Percentiles rank a stretch among this genome's conserved stretches.
Evolutionary conservation across 805 yeast species (phyloP).

Genomic region (Starmerella bacillaris): DNA sequence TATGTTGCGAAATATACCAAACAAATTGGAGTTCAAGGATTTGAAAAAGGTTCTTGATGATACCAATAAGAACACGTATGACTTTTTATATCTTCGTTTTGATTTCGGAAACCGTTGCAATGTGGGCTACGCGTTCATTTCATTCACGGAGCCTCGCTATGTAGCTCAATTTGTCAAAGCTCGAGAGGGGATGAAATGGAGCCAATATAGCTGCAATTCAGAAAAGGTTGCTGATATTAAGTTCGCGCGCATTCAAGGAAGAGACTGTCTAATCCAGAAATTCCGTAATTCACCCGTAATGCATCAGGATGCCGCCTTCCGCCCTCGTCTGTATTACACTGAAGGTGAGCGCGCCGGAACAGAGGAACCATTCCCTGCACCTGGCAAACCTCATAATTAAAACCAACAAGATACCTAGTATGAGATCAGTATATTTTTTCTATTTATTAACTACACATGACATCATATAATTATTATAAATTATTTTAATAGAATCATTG

Average conservation of each 20-base stretch:
- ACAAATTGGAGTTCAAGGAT: slow-evolving; percentile 31
- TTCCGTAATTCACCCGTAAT: slow-evolving; percentile 35
- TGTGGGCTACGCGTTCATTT: slow-evolving; percentile 39
- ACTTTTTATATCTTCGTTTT: slow-evolving; percentile 31
- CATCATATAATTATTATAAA: too few relatives aligned
- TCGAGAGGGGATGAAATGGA: slow-evolving; percentile 33
- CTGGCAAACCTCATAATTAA: neutral
- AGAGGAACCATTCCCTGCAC: slow-evolving; percentile 27
- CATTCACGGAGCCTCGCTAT: slow-evolving; percentile 29
- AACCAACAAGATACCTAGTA: too few relatives aligned
- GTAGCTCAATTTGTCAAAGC: slow-evolving; percentile 31
- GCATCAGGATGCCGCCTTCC: slow-evolving; percentile 30
- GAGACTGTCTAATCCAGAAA: slow-evolving; percentile 28
- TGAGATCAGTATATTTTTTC: too few relatives aligned
- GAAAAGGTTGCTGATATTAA: slow-evolving; percentile 35
- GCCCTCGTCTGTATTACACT: slow-evolving; percentile 33
- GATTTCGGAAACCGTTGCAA: slow-evolving; percentile 37
- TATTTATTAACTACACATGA: too few relatives aligned
- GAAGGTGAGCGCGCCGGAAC: slow-evolving; percentile 29
- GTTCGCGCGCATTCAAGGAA: slow-evolving; percentile 37
- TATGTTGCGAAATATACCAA: slow-evolving; percentile 39
- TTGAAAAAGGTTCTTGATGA: slow-evolving; percentile 31
- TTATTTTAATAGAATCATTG: too few relatives aligned
- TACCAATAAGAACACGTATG: slow-evolving; percentile 27
- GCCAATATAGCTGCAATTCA: slow-evolving; percentile 26